Conservation (phyloP, 768 basidiomycete genomes). For the Rossbeevera mucosa region DNA sequence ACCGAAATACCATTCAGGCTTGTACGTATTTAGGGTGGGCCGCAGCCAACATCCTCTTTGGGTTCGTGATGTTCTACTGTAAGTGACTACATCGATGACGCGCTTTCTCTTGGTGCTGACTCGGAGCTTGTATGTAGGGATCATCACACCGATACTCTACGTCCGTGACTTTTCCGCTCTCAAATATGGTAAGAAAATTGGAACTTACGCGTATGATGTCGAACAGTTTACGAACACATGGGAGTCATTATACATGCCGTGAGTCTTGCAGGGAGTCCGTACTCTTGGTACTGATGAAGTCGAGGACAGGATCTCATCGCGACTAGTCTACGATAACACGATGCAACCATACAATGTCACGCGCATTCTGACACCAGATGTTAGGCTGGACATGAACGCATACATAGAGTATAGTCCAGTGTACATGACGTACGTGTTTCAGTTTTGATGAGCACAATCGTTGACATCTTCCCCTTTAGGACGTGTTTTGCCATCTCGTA, state of each 20-base stretch:
- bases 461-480: constrained; percentile 7
- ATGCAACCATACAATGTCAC: constrained; percentile 55
- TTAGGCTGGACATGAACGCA: constrained; percentile 49
- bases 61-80: constrained; percentile 64
- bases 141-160: constrained; percentile 34
- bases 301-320: constrained; percentile 49
- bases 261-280: constrained; percentile 13
- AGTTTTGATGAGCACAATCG: background rate
- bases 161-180: constrained; percentile 44
- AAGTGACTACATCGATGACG: background rate
- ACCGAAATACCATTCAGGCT: background rate
- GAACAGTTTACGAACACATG: constrained; percentile 58
- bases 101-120: background rate
- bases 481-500: constrained; percentile 31
- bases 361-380: constrained; percentile 47
- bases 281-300: background rate
- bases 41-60: constrained; percentile 62
- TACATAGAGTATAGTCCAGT: constrained; percentile 57
- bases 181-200: constrained; percentile 27
- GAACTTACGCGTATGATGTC: background rate
- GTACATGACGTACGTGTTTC: constrained; percentile 42
- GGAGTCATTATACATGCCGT: constrained; percentile 57
- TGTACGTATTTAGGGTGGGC: constrained; percentile 55
- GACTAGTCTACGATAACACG: constrained; percentile 58
- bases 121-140: constrained; percentile 14